phyloP scores from a whole-genome alignment of 768 basidiomycete genomes.

The Melanogaster broomeanus region DNA sequence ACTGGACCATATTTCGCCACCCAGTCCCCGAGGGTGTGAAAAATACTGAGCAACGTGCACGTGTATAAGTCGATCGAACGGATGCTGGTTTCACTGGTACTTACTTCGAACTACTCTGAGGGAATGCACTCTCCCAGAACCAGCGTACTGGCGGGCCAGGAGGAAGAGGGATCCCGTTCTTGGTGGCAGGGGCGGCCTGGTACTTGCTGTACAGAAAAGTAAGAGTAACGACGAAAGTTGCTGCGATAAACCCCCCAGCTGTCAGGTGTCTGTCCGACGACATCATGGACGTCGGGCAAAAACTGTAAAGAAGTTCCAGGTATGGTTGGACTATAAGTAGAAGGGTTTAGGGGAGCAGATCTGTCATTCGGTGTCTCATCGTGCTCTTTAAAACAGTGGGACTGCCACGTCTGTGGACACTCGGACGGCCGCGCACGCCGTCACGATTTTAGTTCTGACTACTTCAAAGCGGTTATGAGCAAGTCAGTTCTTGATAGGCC shows the following conservation, averaged over 20 bases:
- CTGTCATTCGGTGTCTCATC: no score
- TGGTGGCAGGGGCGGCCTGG: background rate
- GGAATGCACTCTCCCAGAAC: constrained; percentile 9
- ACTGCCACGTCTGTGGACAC: no score
- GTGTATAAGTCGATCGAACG: no score
- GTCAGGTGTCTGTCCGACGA: background rate
- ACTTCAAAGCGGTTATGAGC: no score
- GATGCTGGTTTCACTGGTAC: background rate
- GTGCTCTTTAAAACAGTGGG: no score
- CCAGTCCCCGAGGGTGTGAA: constrained; percentile 47
- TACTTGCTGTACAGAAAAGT: constrained; percentile 1
- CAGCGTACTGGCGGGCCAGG: constrained; percentile 5
- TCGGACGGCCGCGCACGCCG: no score
- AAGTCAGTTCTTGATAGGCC: no score
- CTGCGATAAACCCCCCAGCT: background rate
- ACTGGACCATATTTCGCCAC: constrained; percentile 60
- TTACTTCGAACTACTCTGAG: constrained; percentile 4
- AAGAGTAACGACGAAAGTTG: background rate
- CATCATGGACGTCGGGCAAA: background rate
- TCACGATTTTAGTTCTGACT: no score
- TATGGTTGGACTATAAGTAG: no score
- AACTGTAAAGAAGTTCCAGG: no score
- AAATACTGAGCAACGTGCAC: constrained; percentile 10
- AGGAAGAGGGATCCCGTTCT: background rate
- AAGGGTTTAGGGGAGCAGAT: no score